A percentile compares a stretch with the other conserved stretches of the same genome.
Conservation (phyloP, 2,329 filamentous ascomycete species). For the Xenosphaeropsis pyriputrescens region DNA sequence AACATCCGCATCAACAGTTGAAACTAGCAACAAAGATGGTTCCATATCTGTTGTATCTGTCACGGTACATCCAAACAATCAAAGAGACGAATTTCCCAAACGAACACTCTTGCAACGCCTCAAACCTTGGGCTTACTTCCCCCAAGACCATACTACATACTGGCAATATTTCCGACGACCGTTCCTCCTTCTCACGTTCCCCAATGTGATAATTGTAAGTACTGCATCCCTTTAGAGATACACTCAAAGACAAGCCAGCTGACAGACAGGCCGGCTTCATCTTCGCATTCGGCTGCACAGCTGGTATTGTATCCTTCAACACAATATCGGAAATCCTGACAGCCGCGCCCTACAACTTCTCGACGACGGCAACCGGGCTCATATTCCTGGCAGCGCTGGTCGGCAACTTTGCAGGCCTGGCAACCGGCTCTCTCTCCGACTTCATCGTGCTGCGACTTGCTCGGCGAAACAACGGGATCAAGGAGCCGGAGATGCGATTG, state of each 20-base stretch:
- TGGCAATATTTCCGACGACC: constrained; percentile 23
- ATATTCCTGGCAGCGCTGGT: constrained; percentile 20
- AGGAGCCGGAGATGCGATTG: constrained; percentile 23
- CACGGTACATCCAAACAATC: too few species aligned
- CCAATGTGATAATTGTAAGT: constrained; percentile 18
- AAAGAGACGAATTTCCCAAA: constrained; percentile 5
- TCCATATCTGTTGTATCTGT: too few species aligned
- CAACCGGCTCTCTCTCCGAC: constrained; percentile 16
- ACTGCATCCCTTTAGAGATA: background rate
- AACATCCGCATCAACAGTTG: background rate
- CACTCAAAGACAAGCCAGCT: background rate
- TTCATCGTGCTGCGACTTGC: constrained; percentile 18
- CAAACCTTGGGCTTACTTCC: constrained; percentile 11
- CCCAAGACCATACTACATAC: constrained; percentile 21
- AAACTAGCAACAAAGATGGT: background rate
- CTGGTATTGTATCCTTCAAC: constrained; percentile 23
- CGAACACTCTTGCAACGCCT: constrained; percentile 9
- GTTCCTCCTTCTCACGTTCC: constrained; percentile 23
- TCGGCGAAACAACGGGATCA: constrained; percentile 19
- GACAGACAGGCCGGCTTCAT: constrained; percentile 19
- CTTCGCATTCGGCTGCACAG: constrained; percentile 24
- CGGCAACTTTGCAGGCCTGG: constrained; percentile 21
- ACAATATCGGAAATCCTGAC: constrained; percentile 17
- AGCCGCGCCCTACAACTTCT: constrained; percentile 3
- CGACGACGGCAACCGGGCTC: constrained; percentile 5